phyloP scores from a whole-genome alignment of 441 rosid genomes.

The Populus hybrid region DNA sequence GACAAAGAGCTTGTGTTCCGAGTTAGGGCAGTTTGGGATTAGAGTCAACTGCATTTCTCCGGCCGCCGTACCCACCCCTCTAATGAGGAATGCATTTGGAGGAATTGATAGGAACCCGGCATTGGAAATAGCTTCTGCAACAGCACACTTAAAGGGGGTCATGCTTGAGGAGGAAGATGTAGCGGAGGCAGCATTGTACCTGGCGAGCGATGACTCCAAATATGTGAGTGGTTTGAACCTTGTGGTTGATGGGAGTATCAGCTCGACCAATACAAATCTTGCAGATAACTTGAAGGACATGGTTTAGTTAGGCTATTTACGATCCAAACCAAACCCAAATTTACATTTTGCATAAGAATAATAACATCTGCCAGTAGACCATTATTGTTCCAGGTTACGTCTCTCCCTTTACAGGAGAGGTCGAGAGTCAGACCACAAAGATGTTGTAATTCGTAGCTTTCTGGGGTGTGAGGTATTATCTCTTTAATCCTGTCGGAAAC shows the following conservation, averaged over 20 bases:
- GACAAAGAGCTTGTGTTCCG: slow-evolving; percentile 4
- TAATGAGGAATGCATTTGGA: background rate
- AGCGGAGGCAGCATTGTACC: slow-evolving; percentile 8
- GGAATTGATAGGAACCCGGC: background rate
- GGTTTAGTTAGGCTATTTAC: background rate
- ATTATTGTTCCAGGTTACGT: too few relatives aligned
- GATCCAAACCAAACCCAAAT: background rate
- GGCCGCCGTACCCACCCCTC: background rate
- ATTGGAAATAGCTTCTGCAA: background rate
- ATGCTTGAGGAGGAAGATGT: background rate
- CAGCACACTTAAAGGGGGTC: background rate
- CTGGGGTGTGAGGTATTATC: too few relatives aligned
- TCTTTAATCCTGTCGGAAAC: too few relatives aligned
- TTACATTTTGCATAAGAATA: background rate
- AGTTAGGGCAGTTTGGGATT: slow-evolving; percentile 8
- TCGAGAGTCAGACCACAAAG: too few relatives aligned
- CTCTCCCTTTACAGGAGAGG: too few relatives aligned
- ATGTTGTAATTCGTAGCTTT: too few relatives aligned
- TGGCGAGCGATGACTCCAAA: slow-evolving; percentile 11
- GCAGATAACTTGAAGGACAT: background rate
- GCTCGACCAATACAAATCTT: background rate
- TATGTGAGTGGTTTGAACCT: slow-evolving; percentile 7
- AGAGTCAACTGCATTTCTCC: slow-evolving; percentile 13
- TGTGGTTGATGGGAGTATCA: background rate
- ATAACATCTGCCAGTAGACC: too few relatives aligned